Evolutionary conservation across 1,139 yeast genomes (phyloP).

Genomic region (Kodamaea arcana): DNA sequence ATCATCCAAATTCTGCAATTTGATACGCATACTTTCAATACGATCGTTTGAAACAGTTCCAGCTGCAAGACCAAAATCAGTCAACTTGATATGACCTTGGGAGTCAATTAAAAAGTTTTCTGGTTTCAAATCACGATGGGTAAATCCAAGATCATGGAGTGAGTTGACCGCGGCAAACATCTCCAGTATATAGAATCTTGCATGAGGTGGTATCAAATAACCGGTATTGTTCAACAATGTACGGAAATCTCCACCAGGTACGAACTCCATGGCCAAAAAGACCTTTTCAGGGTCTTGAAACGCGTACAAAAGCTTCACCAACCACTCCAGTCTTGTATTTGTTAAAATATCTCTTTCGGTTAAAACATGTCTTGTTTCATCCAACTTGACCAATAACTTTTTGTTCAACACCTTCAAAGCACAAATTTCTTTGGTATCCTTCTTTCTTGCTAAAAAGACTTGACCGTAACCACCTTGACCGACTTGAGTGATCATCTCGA

Average conservation of each 20-base stretch:
- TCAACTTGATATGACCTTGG: conserved; percentile 91
- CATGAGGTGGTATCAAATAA: conserved; percentile 88
- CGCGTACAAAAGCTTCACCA: conserved; percentile 88
- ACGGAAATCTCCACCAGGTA: conserved; percentile 98
- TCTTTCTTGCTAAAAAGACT: conserved; percentile 89
- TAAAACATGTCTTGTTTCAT: conserved; percentile 91
- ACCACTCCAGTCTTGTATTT: conserved; percentile 93
- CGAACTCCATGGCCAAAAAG: conserved; percentile 97
- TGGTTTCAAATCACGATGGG: conserved; percentile 96
- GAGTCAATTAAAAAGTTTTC: conserved; percentile 94
- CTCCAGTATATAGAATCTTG: conserved; percentile 90
- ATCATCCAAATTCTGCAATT: conserved; percentile 76
- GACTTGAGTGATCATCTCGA: conserved; percentile 94
- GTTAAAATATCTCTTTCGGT: conserved; percentile 96
- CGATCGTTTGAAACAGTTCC: conserved; percentile 93
- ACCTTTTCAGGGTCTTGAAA: conserved; percentile 91
- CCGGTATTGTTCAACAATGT: conserved; percentile 92
- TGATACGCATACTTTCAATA: conserved; percentile 86
- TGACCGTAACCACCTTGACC: conserved; percentile 99
- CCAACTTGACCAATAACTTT: conserved; percentile 77
- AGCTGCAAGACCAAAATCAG: conserved; percentile 97
- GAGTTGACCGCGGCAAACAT: conserved; percentile 96
- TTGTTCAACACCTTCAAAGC: conserved; percentile 92
- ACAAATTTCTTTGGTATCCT: conserved; percentile 92
- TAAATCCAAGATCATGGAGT: conserved; percentile 89